Conservation (phyloP, 148 eudicot genomes). For the Rhododendron simsii region DNA sequence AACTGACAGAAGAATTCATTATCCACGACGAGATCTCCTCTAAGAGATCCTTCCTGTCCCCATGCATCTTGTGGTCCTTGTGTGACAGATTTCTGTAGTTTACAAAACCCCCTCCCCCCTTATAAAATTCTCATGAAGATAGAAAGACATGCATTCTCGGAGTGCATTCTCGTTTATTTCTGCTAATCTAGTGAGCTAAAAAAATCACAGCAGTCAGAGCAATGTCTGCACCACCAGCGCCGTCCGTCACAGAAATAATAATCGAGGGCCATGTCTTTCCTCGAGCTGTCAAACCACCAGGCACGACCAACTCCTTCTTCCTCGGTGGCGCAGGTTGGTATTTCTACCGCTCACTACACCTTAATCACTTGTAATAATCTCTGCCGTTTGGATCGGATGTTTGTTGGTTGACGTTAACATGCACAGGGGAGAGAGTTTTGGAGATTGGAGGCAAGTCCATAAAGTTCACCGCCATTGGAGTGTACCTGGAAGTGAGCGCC, state of each 20-base stretch:
- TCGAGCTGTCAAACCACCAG: conserved; percentile 57
- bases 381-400: not conserved
- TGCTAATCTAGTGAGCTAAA: too few species aligned
- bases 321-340: conserved; percentile 70
- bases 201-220: not conserved
- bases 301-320: conserved; percentile 48
- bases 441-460: conserved; percentile 53
- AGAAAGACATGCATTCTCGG: too few species aligned
- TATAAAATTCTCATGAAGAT: too few species aligned
- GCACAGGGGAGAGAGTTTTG: conserved; percentile 71
- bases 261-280: conserved; percentile 58
- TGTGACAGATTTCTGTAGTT: too few species aligned
- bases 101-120: too few species aligned
- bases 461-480: conserved; percentile 66
- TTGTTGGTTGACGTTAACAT: conserved; percentile 1
- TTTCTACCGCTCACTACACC: not conserved
- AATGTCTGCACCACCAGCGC: conserved; percentile 23
- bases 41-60: too few species aligned
- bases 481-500: conserved; percentile 54
- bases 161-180: too few species aligned
- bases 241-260: conserved; percentile 26
- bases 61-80: too few species aligned
- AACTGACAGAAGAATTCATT: too few species aligned
- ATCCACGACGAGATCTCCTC: too few species aligned
- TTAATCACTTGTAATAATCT: not conserved